Base-by-base conservation (phyloP, 805 yeast genomes). In the Lipomyces lipofer region DNA sequence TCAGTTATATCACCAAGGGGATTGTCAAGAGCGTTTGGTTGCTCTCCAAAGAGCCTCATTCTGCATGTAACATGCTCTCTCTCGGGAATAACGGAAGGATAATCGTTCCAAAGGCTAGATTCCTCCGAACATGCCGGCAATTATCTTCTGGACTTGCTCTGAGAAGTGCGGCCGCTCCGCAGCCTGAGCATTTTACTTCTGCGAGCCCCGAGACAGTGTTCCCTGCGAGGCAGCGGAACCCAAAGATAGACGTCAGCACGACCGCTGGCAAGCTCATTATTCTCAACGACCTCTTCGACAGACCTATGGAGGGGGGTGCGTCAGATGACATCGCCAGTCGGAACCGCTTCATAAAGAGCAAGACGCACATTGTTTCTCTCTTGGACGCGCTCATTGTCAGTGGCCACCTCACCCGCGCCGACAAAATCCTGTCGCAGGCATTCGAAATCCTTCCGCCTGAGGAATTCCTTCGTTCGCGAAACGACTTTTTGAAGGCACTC, bases 351-450 rank as follows among this genome's bases (percentile, higher is more conserved):
- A 43, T 33, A 10, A 27, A 39, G 10, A 52, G 43, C 24, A 25
- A 44, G 15, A 51, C 38, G 10, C 56, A 60, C 38, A 30, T 56
- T 10, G 40, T 42, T 5, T 53, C 64, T n/a, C 51, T 63, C n/a
- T 25, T 63, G 19, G 58, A 56, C 30, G 65, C 66, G 4, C 56
- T 62, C 22, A 32, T 63, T 15, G 24, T 52, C 5, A 47, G 50
- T 13, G 58, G 58, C n/a, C 46, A 57, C 22, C 45, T 62, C 27
- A 47, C 44, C 17, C 60, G 66, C 3, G 66, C 66, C 9, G 54
- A 52, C 12, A 42, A 33, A 21, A 47, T 63, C 19, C 50, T 63
- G 13, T 9, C 24, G 8, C 50, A 53, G 25, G 48, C 60, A 10
- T 29, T 29, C 36, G 43, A 25, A 9, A 40, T 50, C 10, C 43